A percentile compares a stretch with the other conserved stretches of the same genome.
Evolutionary conservation across 1,284 basidiomycete genomes (phyloP).

Genomic region (Cutaneotrichosporon sp.): DNA sequence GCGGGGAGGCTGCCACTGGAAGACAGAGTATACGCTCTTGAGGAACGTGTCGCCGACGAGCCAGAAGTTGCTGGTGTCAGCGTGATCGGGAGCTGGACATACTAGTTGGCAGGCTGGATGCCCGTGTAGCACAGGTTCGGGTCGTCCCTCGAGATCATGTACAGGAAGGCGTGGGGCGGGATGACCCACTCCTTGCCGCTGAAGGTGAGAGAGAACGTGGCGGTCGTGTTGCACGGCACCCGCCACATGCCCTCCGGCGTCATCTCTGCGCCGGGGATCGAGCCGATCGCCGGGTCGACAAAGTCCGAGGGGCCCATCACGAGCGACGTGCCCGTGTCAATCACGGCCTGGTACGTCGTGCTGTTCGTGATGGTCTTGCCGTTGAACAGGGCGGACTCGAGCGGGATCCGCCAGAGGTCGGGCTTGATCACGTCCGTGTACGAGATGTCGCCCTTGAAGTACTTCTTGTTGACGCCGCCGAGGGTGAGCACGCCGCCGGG

Average conservation of each 20-base stretch:
- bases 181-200: constrained; percentile 13
- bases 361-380: neutral
- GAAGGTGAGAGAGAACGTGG: constrained; percentile 10
- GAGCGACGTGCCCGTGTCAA: constrained; percentile 39
- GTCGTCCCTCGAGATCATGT: neutral
- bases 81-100: neutral
- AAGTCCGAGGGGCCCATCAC: constrained; percentile 25
- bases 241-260: neutral
- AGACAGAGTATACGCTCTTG: constrained; percentile 91
- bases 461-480: constrained; percentile 57
- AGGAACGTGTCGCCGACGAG: constrained; percentile 52
- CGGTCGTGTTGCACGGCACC: constrained; percentile 13
- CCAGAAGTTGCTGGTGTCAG: constrained; percentile 15
- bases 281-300: constrained; percentile 25
- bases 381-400: constrained; percentile 12
- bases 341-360: constrained; percentile 6
- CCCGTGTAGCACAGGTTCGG: constrained; percentile 8
- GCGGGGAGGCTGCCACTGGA: constrained; percentile 69
- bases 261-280: constrained; percentile 20
- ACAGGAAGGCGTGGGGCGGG: constrained; percentile 7
- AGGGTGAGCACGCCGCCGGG: constrained; percentile 73
- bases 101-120: neutral
- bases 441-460: constrained; percentile 74
- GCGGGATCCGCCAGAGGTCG: constrained; percentile 13
- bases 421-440: constrained; percentile 60